Evolutionary conservation across 768 basidiomycete genomes (phyloP).

Genomic region (Pisolithus albus): DNA sequence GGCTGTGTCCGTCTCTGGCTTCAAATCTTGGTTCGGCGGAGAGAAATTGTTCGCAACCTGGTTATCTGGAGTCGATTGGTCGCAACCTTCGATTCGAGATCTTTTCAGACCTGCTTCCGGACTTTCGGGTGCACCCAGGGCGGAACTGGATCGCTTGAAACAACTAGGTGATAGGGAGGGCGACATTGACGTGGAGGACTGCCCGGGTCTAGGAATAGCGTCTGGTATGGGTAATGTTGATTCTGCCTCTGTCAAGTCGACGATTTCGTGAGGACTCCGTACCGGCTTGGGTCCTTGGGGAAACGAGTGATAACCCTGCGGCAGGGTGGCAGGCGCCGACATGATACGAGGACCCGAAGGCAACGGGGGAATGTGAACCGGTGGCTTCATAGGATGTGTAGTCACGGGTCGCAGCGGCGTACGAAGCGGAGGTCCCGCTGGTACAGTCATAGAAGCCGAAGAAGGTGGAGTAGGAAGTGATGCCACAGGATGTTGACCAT

Average conservation of each 20-base stretch:
- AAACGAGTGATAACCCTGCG: slow-evolving; percentile 4
- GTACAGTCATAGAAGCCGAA: neutral
- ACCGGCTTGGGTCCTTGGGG: neutral
- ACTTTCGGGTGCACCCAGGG: slow-evolving; percentile 1
- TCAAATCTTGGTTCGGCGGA: neutral
- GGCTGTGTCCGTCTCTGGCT: neutral
- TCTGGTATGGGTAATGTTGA: neutral
- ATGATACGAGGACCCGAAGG: neutral
- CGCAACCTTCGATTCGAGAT: slow-evolving; percentile 11
- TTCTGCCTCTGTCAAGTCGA: slow-evolving; percentile 1
- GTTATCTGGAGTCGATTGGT: neutral
- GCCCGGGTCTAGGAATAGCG: neutral
- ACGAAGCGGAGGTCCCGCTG: neutral
- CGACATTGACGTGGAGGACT: neutral
- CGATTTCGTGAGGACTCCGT: neutral
- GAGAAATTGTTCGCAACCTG: neutral
- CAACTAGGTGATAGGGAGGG: neutral
- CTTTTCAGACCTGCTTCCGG: slow-evolving; percentile 15
- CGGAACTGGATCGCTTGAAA: slow-evolving; percentile 15
- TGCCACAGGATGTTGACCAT: neutral
- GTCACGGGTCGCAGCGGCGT: neutral
- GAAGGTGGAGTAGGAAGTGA: neutral
- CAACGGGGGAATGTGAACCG: neutral
- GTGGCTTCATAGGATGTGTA: slow-evolving; percentile 1
- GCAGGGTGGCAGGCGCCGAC: slow-evolving; percentile 1